Evolutionary conservation across 2,329 filamentous ascomycete genomes (phyloP).

Genomic region (Hymenotorrendiella dingleyae): DNA sequence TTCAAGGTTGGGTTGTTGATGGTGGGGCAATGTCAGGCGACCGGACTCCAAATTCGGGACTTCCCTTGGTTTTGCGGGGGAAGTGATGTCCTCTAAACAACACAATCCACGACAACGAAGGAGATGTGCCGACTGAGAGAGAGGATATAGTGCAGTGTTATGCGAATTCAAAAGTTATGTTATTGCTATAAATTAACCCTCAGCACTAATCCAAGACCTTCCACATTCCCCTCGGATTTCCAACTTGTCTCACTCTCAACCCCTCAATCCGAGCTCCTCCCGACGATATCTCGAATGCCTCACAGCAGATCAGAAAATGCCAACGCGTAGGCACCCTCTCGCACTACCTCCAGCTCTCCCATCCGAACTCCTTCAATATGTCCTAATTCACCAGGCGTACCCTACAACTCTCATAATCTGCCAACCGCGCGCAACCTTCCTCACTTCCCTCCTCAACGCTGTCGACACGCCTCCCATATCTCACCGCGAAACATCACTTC

Average conservation of each 20-base stretch:
- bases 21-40: conserved; percentile 20
- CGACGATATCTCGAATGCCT: conserved; percentile 13
- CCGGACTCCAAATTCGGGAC: conserved; percentile 2
- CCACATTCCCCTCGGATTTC: neutral
- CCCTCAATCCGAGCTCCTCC: conserved; percentile 7
- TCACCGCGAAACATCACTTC: neutral
- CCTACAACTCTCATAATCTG: conserved; percentile 69
- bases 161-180: too few relatives aligned
- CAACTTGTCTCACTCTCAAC: conserved; percentile 1
- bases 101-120: too few relatives aligned
- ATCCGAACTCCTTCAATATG: conserved; percentile 57
- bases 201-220: conserved; percentile 21
- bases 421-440: conserved; percentile 57
- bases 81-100: conserved; percentile 2
- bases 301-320: too few relatives aligned
- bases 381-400: conserved; percentile 50
- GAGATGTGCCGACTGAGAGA: too few relatives aligned
- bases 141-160: too few relatives aligned
- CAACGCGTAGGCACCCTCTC: too few relatives aligned
- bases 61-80: too few relatives aligned
- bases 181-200: conserved; percentile 18
- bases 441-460: conserved; percentile 50
- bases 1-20: conserved; percentile 6
- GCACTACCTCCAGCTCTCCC: conserved; percentile 49
- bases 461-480: conserved; percentile 28